These are phyloP conservation scores for Kodamaea lidongshanica DNA, from an alignment of 805 yeast species.

Conservation along the genomic window DNA sequence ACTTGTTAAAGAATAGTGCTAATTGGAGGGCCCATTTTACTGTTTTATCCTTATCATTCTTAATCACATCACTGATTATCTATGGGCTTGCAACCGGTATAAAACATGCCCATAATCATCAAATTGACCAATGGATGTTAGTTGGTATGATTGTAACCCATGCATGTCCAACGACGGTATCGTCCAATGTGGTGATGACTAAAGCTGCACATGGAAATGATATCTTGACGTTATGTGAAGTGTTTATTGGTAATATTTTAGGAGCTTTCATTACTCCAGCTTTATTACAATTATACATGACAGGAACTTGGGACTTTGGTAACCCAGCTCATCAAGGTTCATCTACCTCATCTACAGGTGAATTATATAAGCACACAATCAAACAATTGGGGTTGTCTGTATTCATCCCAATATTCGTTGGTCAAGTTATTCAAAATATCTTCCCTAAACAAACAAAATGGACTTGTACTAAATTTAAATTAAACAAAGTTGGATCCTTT, in stretches of 20 bases:
- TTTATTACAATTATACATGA: constrained; percentile 61
- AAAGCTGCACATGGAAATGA: constrained; percentile 79
- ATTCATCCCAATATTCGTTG: constrained; percentile 82
- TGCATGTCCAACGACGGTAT: constrained; percentile 86
- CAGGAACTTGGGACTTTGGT: constrained; percentile 63
- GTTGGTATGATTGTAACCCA: constrained; percentile 80
- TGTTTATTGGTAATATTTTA: constrained; percentile 72
- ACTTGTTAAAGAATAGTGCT: constrained; percentile 53
- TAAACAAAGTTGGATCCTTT: constrained; percentile 71
- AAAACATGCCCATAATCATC: constrained; percentile 44
- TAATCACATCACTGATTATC: constrained; percentile 64
- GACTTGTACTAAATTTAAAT: constrained; percentile 49
- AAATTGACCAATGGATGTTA: constrained; percentile 70
- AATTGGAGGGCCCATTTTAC: constrained; percentile 83
- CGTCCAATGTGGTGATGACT: constrained; percentile 91
- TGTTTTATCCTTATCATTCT: constrained; percentile 59
- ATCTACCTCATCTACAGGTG: constrained; percentile 42
- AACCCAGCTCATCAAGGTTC: constrained; percentile 58
- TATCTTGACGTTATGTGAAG: constrained; percentile 72
- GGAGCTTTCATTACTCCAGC: constrained; percentile 91
- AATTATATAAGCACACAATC: constrained; percentile 71
- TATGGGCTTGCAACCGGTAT: constrained; percentile 71
- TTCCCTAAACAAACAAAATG: constrained; percentile 61
- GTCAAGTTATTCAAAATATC: constrained; percentile 71
- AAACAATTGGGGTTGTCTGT: constrained; percentile 81